phyloP scores from a whole-genome alignment of 2,329 filamentous ascomycete genomes.

The Cladophialophora bantiana region DNA sequence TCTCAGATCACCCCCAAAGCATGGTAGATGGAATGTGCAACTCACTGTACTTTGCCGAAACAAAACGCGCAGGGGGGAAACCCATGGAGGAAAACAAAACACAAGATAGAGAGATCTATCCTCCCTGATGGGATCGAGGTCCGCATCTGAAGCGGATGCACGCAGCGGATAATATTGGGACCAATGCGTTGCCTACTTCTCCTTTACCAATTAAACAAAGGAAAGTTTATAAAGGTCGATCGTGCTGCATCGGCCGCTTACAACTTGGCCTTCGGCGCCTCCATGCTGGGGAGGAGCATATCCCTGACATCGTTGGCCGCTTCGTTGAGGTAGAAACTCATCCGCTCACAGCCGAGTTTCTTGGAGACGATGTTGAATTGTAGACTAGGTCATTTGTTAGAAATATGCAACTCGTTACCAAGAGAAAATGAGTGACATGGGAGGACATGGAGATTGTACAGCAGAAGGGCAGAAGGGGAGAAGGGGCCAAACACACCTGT shows the following conservation, averaged over 20 bases:
- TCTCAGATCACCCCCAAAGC: too few relatives aligned
- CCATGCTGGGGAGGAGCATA: slow-evolving; percentile 79
- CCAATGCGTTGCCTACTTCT: not conserved
- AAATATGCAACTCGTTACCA: not conserved
- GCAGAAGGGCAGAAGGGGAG: not conserved
- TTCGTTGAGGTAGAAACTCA: slow-evolving; percentile 96
- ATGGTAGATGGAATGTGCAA: too few relatives aligned
- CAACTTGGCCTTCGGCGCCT: slow-evolving; percentile 84
- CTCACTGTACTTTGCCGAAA: not conserved
- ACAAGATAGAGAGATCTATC: slow-evolving; percentile 1
- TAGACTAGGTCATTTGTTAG: slow-evolving; percentile 62
- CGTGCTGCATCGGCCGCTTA: slow-evolving; percentile 54
- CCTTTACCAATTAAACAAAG: slow-evolving; percentile 4
- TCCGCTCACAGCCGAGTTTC: slow-evolving; percentile 84
- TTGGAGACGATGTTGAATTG: slow-evolving; percentile 99
- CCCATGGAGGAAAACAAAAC: not conserved
- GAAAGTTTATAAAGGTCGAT: slow-evolving; percentile 9
- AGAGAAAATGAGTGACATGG: not conserved
- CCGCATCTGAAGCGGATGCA: not conserved
- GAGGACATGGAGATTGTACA: not conserved
- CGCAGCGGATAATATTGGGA: not conserved
- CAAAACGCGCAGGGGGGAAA: not conserved
- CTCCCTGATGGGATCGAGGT: not conserved
- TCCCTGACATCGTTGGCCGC: slow-evolving; percentile 90
- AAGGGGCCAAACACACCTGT: slow-evolving; percentile 66